Conservation (phyloP, 2,329 filamentous ascomycete genomes). For the Sporothrix brasiliensis region DNA sequence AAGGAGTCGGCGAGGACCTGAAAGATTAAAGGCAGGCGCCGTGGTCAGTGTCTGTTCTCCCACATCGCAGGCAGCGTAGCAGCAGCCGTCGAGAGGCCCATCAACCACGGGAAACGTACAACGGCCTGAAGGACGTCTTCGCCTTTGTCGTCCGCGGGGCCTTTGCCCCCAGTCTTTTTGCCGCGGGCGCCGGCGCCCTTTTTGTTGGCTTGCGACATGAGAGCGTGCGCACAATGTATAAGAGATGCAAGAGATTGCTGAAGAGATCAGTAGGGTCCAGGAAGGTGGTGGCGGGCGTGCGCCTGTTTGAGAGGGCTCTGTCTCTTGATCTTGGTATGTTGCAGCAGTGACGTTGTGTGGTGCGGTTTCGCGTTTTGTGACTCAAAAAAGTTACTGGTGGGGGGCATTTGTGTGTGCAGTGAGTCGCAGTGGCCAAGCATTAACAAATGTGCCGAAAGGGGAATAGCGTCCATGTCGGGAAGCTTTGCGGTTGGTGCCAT, state of each 20-base stretch:
- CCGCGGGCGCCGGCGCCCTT: slow-evolving; percentile 36
- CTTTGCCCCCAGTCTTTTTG: slow-evolving; percentile 59
- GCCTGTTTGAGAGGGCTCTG: background rate
- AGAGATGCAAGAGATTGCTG: background rate
- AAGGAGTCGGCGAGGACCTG: slow-evolving; percentile 93
- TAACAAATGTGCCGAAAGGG: slow-evolving; percentile 5
- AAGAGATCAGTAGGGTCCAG: background rate
- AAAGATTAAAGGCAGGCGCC: slow-evolving; percentile 23
- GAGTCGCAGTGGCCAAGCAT: background rate
- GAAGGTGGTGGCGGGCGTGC: background rate
- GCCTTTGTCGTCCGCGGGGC: slow-evolving; percentile 56
- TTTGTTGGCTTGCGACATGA: slow-evolving; percentile 48
- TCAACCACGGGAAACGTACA: slow-evolving; percentile 45
- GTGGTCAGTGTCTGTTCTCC: slow-evolving; percentile 34
- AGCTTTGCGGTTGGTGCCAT: slow-evolving; percentile 12
- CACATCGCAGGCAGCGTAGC: background rate
- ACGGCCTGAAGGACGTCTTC: slow-evolving; percentile 63
- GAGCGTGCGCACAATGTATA: background rate
- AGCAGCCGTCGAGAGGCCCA: background rate
- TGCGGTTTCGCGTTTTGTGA: slow-evolving; percentile 25
- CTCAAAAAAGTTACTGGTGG: slow-evolving; percentile 25
- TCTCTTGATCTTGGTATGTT: background rate
- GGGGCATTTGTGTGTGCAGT: slow-evolving; percentile 17
- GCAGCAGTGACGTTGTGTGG: slow-evolving; percentile 20
- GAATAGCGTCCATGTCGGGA: background rate